Evolutionary conservation across 768 basidiomycete species (phyloP).

Genomic region (Holtermannia corniformis): DNA sequence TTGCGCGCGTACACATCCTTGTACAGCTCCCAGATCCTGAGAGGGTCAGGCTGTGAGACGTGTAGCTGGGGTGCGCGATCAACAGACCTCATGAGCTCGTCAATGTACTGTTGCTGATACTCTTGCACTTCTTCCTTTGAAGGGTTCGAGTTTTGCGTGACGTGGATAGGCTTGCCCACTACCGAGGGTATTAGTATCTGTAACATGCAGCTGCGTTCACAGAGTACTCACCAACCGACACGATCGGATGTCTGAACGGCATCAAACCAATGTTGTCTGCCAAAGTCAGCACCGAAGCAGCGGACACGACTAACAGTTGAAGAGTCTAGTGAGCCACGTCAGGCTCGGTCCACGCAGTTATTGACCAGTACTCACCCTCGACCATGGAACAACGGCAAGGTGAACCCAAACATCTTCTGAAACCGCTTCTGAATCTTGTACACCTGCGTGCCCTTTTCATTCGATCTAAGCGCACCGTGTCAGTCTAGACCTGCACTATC

Average conservation of each 20-base stretch:
- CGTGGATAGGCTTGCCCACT: constrained; percentile 87
- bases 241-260: constrained; percentile 87
- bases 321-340: constrained; percentile 44
- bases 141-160: constrained; percentile 66
- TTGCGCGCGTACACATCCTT: constrained; percentile 87
- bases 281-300: background rate
- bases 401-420: constrained; percentile 87
- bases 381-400: constrained; percentile 93
- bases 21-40: constrained; percentile 90
- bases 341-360: constrained; percentile 1
- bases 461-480: constrained; percentile 44
- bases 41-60: constrained; percentile 3
- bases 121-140: constrained; percentile 67
- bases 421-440: constrained; percentile 83
- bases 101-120: constrained; percentile 78
- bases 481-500: background rate
- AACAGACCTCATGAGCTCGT: constrained; percentile 74
- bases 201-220: background rate
- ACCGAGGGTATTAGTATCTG: background rate
- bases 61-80: too few relatives aligned
- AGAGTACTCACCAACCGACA: constrained; percentile 77
- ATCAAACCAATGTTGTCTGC: constrained; percentile 88
- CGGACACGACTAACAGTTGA: constrained; percentile 62
- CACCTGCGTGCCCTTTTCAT: constrained; percentile 79
- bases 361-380: constrained; percentile 51